phyloP scores from a whole-genome alignment of 306 rosid genomes.

The Carpinus fangiana region DNA sequence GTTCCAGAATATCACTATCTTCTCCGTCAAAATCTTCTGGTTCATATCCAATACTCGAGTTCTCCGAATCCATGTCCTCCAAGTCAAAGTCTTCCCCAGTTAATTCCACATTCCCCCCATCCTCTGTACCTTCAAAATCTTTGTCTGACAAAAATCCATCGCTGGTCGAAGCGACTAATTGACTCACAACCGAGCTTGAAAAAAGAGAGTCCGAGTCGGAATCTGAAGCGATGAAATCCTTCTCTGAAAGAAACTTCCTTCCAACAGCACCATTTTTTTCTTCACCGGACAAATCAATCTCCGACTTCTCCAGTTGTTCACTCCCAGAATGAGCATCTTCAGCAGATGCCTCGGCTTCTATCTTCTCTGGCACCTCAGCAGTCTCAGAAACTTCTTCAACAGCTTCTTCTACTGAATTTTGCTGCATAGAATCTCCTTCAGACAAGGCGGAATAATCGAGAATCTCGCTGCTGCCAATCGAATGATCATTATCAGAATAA shows the following conservation, averaged over 20 bases:
- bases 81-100: conserved; percentile 38
- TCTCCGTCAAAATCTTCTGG: conserved; percentile 60
- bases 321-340: conserved; percentile 24
- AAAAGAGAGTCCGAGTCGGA: conserved; percentile 39
- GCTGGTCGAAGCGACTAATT: conserved; percentile 22
- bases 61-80: conserved; percentile 24
- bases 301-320: conserved; percentile 16
- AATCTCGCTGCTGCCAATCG: conserved; percentile 1
- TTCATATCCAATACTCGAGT: conserved; percentile 47
- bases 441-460: conserved; percentile 23
- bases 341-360: neutral
- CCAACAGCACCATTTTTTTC: neutral
- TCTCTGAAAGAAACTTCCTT: conserved; percentile 36
- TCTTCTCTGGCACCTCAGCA: conserved; percentile 26
- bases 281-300: conserved; percentile 2
- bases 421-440: conserved; percentile 11
- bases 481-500: conserved; percentile 21
- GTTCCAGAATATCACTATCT: conserved; percentile 50
- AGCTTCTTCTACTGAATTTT: conserved; percentile 23
- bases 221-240: conserved; percentile 44
- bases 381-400: conserved; percentile 27
- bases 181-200: conserved; percentile 35
- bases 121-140: conserved; percentile 42
- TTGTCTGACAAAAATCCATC: conserved; percentile 49
- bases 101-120: conserved; percentile 15